Base-by-base conservation (phyloP, 306 rosid genomes). In the Medicago arabica region DNA sequence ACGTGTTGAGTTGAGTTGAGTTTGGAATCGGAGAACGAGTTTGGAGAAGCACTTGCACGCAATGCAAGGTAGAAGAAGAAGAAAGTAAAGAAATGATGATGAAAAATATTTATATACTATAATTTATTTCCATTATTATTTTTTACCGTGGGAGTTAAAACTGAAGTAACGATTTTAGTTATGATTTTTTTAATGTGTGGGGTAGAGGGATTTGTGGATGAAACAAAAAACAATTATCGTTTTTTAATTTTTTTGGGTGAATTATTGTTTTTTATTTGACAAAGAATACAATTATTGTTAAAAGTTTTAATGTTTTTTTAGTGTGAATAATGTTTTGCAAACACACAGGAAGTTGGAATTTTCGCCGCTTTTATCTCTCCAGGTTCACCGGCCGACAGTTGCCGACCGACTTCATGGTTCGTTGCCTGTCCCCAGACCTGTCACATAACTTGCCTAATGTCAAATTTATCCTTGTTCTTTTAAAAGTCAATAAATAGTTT, bases 311-410 rank as follows among this genome's bases (percentile, higher is more conserved):
- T 38, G 67, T 4, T 62, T 57, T 17, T 31, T n/a, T 73, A n/a
- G 63, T 66, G 65, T 53, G 53, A 72, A 67, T 62, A 62, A 75
- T 15, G 25, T 34, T 14, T 58, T 55, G 68, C 47, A 47, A 21
- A 15, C 36, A 18, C 39, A 21, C 36, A 18, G 47, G 75, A 72
- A 64, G 81, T 65, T 73, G 23, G 71, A 82, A 82, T 47, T 75
- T 79, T 49, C 76, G 89, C 87, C 93, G 89, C 86, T 69, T 71
- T 86, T 83, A 75, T 86, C 93, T 86, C 87, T 85, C 86, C 82
- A 82, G 80, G 80, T 85, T 84, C 92, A 76, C 84, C 87, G 96
- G 96, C 96, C 96, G 90, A 93, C 94, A 89, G 78, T 87, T 85
- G 97, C 96, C 96, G 92, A 89, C 97, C 85, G 81, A 77, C 66